Evolutionary conservation across 352 stramenopile genomes (phyloP).

Genomic region (Phytophthora pseudosyringae): DNA sequence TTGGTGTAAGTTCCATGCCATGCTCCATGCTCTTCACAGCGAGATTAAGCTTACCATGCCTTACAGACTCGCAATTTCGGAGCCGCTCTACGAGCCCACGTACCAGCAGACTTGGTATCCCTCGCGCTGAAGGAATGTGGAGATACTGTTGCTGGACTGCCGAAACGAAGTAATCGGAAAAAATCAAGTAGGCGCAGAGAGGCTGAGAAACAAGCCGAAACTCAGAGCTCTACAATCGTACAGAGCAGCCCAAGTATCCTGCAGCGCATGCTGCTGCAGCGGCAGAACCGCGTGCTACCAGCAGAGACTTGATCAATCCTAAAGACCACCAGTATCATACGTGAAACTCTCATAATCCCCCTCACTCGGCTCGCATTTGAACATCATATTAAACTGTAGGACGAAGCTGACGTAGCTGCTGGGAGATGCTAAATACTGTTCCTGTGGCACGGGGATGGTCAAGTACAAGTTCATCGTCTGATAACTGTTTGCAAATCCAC

Average conservation of each 20-base stretch:
- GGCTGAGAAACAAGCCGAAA: neutral
- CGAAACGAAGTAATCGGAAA: neutral
- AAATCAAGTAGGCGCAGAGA: slow-evolving; percentile 1
- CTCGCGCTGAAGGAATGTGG: slow-evolving; percentile 14
- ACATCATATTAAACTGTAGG: no score
- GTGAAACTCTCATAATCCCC: no score
- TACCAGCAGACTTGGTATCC: slow-evolving; percentile 5
- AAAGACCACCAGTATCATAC: no score
- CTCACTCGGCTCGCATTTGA: no score
- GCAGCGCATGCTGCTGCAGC: slow-evolving; percentile 64
- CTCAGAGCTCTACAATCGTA: slow-evolving; percentile 11
- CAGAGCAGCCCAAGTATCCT: slow-evolving; percentile 51
- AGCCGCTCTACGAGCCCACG: slow-evolving; percentile 2
- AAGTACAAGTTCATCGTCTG: no score
- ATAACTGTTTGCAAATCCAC: no score
- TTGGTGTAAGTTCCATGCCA: slow-evolving; percentile 36
- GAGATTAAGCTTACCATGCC: neutral
- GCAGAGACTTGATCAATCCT: slow-evolving; percentile 7
- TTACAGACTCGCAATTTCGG: slow-evolving; percentile 16
- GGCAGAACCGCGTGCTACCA: slow-evolving; percentile 57
- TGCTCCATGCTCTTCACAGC: neutral
- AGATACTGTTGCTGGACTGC: neutral
- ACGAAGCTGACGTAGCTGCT: no score
- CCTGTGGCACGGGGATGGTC: no score
- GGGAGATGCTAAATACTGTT: no score